A percentile compares a stretch with the other conserved stretches of the same genome.
Conservation (phyloP, 306 rosid species). For the Albizia julibrissin region DNA sequence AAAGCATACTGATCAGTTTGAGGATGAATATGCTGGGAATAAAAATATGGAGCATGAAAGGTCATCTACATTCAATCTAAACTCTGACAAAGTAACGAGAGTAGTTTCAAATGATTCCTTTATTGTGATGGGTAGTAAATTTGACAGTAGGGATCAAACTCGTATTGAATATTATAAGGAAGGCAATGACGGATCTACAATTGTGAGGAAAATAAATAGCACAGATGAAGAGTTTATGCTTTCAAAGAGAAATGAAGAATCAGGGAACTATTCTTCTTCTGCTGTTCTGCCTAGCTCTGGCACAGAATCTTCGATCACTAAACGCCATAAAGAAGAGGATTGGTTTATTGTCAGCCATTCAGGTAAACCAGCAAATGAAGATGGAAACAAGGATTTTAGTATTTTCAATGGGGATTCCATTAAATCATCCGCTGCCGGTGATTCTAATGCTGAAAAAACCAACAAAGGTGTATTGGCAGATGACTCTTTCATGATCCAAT, state of each 20-base stretch:
- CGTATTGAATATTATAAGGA: conserved; percentile 49
- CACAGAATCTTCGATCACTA: conserved; percentile 45
- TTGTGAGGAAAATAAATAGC: conserved; percentile 47
- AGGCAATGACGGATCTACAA: conserved; percentile 44
- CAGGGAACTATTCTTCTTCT: conserved; percentile 42
- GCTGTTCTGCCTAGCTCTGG: conserved; percentile 38
- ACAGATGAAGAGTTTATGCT: conserved; percentile 60
- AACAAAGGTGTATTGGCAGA: conserved; percentile 63
- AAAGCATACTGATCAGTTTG: conserved; percentile 38
- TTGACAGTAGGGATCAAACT: conserved; percentile 37
- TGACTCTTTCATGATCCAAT: conserved; percentile 91
- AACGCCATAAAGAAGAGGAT: conserved; percentile 65
- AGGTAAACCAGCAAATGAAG: conserved; percentile 41
- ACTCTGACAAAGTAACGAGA: conserved; percentile 42
- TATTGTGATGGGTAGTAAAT: conserved; percentile 52
- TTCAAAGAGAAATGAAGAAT: conserved; percentile 52
- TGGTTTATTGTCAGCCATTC: conserved; percentile 61
- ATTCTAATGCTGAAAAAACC: conserved; percentile 46
- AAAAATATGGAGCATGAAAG: conserved; percentile 50
- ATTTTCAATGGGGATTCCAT: conserved; percentile 49
- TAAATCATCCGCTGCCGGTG: conserved; percentile 45
- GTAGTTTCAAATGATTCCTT: conserved; percentile 67
- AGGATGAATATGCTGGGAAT: conserved; percentile 48
- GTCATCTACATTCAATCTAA: conserved; percentile 40
- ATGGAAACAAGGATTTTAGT: conserved; percentile 47